Percentiles rank a stretch among this genome's conserved stretches.
Conservation (phyloP, 352 stramenopile genomes). For the Pythium apleroticum region DNA sequence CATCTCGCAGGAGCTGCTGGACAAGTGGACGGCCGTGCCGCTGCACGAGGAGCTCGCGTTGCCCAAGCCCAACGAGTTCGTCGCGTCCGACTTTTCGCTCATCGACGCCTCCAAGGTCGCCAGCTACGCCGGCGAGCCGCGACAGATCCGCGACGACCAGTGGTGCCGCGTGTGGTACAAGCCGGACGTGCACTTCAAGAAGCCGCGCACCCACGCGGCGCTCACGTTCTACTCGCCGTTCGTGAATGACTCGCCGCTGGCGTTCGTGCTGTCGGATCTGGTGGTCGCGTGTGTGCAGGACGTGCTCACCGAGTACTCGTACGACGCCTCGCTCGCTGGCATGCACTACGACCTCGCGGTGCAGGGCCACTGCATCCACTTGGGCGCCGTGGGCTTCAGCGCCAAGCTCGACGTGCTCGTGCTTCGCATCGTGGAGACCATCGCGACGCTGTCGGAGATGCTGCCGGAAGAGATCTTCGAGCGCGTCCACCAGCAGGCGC, state of each 20-base stretch:
- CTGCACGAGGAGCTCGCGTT: slow-evolving; percentile 42
- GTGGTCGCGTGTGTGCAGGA: slow-evolving; percentile 42
- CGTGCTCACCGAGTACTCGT: slow-evolving; percentile 40
- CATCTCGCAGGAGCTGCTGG: slow-evolving; percentile 30
- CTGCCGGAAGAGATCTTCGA: slow-evolving; percentile 41
- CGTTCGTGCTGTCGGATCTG: slow-evolving; percentile 39
- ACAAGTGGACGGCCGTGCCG: slow-evolving; percentile 20
- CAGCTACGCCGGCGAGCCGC: slow-evolving; percentile 11
- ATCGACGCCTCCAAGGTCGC: slow-evolving; percentile 25
- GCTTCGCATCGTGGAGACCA: slow-evolving; percentile 38
- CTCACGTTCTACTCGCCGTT: slow-evolving; percentile 37
- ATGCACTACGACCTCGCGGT: slow-evolving; percentile 39
- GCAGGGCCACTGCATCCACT: slow-evolving; percentile 39
- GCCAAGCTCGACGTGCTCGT: slow-evolving; percentile 43
- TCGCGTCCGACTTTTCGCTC: slow-evolving; percentile 30
- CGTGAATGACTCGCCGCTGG: slow-evolving; percentile 34
- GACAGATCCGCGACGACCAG: slow-evolving; percentile 27
- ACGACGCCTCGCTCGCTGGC: slow-evolving; percentile 30
- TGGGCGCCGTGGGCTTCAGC: slow-evolving; percentile 48
- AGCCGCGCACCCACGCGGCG: slow-evolving; percentile 70
- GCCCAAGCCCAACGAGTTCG: slow-evolving; percentile 39
- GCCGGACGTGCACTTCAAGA: slow-evolving; percentile 53
- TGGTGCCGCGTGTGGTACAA: slow-evolving; percentile 46
- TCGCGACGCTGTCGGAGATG: slow-evolving; percentile 32
- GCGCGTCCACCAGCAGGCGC: slow-evolving; percentile 40